A percentile compares a stretch with the other conserved stretches of the same genome.
phyloP scores from a whole-genome alignment of 2,329 filamentous ascomycete genomes.

The Penicillium sp. region DNA sequence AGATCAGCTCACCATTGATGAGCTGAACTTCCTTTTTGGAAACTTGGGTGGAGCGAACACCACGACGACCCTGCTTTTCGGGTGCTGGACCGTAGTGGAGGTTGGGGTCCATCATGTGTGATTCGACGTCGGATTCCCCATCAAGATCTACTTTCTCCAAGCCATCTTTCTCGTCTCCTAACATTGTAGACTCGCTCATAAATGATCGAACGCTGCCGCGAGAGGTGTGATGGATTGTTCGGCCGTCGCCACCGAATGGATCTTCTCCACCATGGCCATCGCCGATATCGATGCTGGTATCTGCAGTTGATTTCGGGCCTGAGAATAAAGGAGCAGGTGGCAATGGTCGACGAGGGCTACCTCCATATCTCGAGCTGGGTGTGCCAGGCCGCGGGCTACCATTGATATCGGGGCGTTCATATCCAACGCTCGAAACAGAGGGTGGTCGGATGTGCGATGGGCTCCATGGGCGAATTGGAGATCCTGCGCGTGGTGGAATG shows the following conservation, averaged over 20 bases:
- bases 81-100: slow-evolving; percentile 83
- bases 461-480: slow-evolving; percentile 52
- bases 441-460: slow-evolving; percentile 71
- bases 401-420: slow-evolving; percentile 85
- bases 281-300: slow-evolving; percentile 49
- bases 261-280: slow-evolving; percentile 71
- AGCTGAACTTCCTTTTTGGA: slow-evolving; percentile 90
- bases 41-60: slow-evolving; percentile 83
- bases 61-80: slow-evolving; percentile 79
- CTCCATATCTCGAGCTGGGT: slow-evolving; percentile 82
- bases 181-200: slow-evolving; percentile 58
- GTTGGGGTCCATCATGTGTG: slow-evolving; percentile 61
- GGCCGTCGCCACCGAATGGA: slow-evolving; percentile 61
- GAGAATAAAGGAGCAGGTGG: slow-evolving; percentile 86
- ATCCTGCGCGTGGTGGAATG: slow-evolving; percentile 35
- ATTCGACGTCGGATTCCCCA: slow-evolving; percentile 42
- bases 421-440: slow-evolving; percentile 60
- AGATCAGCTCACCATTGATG: slow-evolving; percentile 94
- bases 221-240: slow-evolving; percentile 48
- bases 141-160: slow-evolving; percentile 48
- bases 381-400: slow-evolving; percentile 88
- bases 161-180: slow-evolving; percentile 53
- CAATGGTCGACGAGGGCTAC: slow-evolving; percentile 80
- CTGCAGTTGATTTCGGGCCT: slow-evolving; percentile 44
- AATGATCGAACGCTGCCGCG: slow-evolving; percentile 61